Percentiles rank a stretch among this genome's conserved stretches.
These are phyloP conservation scores for Angophora floribunda DNA, from an alignment of 345 rosid species.

Conservation along the genomic window DNA sequence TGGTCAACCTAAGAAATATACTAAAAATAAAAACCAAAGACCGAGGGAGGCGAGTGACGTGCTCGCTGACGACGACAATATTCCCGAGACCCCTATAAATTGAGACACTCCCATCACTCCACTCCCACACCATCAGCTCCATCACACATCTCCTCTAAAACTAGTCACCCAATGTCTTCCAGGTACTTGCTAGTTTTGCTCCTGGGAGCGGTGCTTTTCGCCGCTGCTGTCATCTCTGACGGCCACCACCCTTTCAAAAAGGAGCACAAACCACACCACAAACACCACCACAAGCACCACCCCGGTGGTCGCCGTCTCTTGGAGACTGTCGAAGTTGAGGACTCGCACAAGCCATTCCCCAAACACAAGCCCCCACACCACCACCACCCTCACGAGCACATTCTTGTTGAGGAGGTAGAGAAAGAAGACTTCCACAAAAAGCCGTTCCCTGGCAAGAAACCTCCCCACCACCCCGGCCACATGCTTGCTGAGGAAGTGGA, in stretches of 20 bases:
- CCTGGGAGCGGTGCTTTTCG: background rate
- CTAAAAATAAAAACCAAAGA: background rate
- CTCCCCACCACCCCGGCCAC: background rate
- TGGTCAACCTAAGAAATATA: background rate
- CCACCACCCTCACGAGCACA: background rate
- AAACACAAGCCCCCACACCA: slow-evolving; percentile 4
- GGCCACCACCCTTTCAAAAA: background rate
- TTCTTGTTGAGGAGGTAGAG: background rate
- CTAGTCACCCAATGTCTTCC: background rate
- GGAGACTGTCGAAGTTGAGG: background rate
- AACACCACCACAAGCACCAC: slow-evolving; percentile 1
- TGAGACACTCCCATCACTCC: background rate
- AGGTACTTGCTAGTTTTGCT: background rate
- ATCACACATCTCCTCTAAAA: background rate
- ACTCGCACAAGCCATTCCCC: background rate
- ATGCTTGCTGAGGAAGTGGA: background rate
- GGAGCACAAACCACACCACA: background rate
- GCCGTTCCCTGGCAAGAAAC: background rate
- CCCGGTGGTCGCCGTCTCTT: slow-evolving; percentile 1
- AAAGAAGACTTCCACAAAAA: background rate
- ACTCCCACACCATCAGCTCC: background rate
- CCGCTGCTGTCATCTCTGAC: background rate
- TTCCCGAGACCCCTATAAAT: background rate
- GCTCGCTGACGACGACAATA: background rate
- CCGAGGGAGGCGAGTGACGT: background rate